A percentile compares a stretch with the other conserved stretches of the same genome.
These are phyloP conservation scores for Hippophae gyantsensis DNA, from an alignment of 306 rosid genomes.

Conservation along the genomic window DNA sequence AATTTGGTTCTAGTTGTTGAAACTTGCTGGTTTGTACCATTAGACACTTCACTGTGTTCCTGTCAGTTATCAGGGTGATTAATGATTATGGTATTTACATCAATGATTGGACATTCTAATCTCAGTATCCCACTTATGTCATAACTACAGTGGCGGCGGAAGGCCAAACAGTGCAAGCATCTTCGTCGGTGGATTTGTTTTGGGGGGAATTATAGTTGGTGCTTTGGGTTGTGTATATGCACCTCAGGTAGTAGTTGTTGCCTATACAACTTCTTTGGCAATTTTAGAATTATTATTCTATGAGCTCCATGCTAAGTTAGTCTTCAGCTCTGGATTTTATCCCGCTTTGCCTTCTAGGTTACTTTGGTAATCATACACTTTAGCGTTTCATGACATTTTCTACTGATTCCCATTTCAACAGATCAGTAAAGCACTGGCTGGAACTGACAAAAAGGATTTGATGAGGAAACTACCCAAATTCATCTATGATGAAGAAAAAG, in stretches of 20 bases:
- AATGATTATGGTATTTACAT: background rate
- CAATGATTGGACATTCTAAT: conserved; percentile 11
- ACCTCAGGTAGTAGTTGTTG: conserved; percentile 61
- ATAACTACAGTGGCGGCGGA: conserved; percentile 52
- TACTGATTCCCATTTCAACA: conserved; percentile 21
- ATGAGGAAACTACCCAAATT: conserved; percentile 95
- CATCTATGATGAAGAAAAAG: conserved; percentile 92
- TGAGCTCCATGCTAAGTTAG: background rate
- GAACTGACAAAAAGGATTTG: conserved; percentile 74
- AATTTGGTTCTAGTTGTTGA: too few relatives aligned
- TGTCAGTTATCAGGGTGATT: too few relatives aligned
- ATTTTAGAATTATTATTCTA: conserved; percentile 8
- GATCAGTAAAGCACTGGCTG: conserved; percentile 87
- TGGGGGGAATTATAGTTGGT: conserved; percentile 93
- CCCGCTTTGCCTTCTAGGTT: background rate
- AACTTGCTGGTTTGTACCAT: too few relatives aligned
- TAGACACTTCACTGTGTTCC: too few relatives aligned
- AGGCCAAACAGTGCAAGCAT: conserved; percentile 62
- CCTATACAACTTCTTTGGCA: conserved; percentile 8
- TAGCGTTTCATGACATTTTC: conserved; percentile 6
- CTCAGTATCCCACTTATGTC: conserved; percentile 11
- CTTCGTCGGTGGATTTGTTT: conserved; percentile 83
- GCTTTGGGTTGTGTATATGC: conserved; percentile 90
- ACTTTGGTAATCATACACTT: background rate
- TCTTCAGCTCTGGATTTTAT: background rate